Evolutionary conservation across 2,329 filamentous ascomycete genomes (phyloP).

Genomic region (Aspergillus novoparasiticus): DNA sequence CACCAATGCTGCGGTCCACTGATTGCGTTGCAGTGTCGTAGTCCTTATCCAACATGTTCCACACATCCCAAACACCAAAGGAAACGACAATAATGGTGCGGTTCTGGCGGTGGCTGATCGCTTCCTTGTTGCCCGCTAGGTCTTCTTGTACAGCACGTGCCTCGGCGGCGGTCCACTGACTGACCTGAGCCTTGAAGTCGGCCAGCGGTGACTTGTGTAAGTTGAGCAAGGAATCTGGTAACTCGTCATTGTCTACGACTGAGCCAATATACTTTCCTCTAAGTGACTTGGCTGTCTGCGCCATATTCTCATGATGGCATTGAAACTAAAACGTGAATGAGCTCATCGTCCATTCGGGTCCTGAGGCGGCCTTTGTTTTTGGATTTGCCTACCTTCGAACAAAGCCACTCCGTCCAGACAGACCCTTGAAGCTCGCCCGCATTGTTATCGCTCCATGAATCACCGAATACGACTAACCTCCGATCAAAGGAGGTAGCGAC

Average conservation of each 20-base stretch:
- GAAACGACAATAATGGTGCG: slow-evolving; percentile 40
- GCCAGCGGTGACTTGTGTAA: slow-evolving; percentile 31
- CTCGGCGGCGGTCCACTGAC: slow-evolving; percentile 39
- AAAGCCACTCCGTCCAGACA: slow-evolving; percentile 41
- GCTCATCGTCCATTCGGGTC: neutral
- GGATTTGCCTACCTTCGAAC: slow-evolving; percentile 32
- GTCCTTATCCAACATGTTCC: slow-evolving; percentile 34
- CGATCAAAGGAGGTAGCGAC: slow-evolving; percentile 26
- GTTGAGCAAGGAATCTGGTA: slow-evolving; percentile 25
- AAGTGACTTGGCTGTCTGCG: slow-evolving; percentile 32
- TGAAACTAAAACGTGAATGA: slow-evolving; percentile 27
- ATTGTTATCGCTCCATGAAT: slow-evolving; percentile 43
- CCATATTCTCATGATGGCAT: slow-evolving; percentile 39
- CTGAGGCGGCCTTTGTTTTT: neutral
- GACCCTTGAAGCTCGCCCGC: slow-evolving; percentile 29
- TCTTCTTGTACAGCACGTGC: slow-evolving; percentile 21
- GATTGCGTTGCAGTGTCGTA: slow-evolving; percentile 29
- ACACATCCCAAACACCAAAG: slow-evolving; percentile 45
- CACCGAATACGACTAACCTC: slow-evolving; percentile 42
- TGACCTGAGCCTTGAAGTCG: slow-evolving; percentile 41
- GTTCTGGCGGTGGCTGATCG: slow-evolving; percentile 27
- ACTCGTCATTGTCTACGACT: slow-evolving; percentile 37
- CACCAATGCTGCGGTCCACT: slow-evolving; percentile 33
- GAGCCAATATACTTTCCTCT: slow-evolving; percentile 31
- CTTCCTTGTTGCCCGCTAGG: slow-evolving; percentile 24